Evolutionary conservation across 2,329 filamentous ascomycete species (phyloP), one percentile per base, ranked within the genome.

Genomic region (Curvularia sp.): DNA sequence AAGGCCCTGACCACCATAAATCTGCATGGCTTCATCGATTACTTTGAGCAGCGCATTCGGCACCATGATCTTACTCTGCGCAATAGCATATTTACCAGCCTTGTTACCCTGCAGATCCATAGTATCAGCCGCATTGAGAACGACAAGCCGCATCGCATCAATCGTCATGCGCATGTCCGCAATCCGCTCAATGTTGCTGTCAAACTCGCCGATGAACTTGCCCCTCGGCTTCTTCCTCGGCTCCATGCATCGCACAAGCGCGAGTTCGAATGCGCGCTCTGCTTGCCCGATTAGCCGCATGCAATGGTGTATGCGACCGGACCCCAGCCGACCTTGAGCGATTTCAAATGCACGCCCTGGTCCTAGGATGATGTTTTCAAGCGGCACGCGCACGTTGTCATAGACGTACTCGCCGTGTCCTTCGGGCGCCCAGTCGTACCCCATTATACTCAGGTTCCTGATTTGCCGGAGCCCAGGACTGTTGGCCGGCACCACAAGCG

Each of bases 1-100:
- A 13, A 80, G 53, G 7, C 78, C 78, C 60, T 78, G 75, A 0
- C 77, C 78, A 43, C 78, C 77, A 63, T 78, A 79, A 45, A 80
- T 73, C 61, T 79, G 78, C 76, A 79, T 80, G 30, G 76, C 78
- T 63, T 79, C 76, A 62, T 80, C 77, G 49, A 80, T 79, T 39
- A 79, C 73, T 54, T 75, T 76, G 42, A 75, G 70, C 18, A 77
- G 67, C 45, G 76, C 71, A 46, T 73, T 74, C n/a, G 78, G 78
- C 1, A 80, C 73, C 64, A 80, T 70, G 56, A 80, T 78, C 66
- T 80, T 80, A 63, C 71, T 74, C 63, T 80, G 76, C 9, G 78
- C 77, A 60, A 80, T 80, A n/a, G 75, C 76, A 42, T 78, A 76
- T 43, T 67, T 63, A 0, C 77, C 77, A 4, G 77, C 77, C 57